Conservation (phyloP, 23 red algal genomes). For the Agarophyton chilense region DNA sequence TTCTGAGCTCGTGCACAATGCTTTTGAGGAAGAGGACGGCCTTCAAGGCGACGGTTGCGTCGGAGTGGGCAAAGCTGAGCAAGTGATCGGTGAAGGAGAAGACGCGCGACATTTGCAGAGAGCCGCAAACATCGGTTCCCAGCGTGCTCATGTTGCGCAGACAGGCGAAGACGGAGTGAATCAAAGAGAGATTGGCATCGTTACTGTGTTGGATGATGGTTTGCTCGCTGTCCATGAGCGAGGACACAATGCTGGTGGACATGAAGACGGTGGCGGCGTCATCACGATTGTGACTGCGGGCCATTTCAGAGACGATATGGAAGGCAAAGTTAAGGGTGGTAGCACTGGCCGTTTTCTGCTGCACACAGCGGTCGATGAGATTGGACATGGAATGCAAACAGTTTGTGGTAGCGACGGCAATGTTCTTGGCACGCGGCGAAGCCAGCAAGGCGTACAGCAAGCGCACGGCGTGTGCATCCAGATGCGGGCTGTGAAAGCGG, state of each 20-base stretch:
- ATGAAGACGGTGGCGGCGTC: conserved; percentile 40
- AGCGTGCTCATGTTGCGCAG: conserved; percentile 31
- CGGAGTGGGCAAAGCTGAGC: neutral
- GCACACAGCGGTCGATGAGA: conserved; percentile 36
- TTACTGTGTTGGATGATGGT: neutral
- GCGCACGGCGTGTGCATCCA: conserved; percentile 12
- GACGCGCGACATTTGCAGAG: conserved; percentile 46
- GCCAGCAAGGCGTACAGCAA: conserved; percentile 13
- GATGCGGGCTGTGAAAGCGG: neutral
- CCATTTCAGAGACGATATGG: conserved; percentile 36
- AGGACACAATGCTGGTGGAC: conserved; percentile 27
- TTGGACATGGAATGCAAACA: neutral
- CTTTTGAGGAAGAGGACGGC: conserved; percentile 28
- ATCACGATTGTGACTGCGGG: neutral
- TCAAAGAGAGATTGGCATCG: neutral
- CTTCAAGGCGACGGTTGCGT: conserved; percentile 12
- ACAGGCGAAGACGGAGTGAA: conserved; percentile 17
- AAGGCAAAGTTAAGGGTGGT: neutral
- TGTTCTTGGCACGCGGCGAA: neutral
- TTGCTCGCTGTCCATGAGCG: conserved; percentile 12
- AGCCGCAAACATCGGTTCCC: conserved; percentile 52
- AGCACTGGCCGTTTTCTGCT: neutral
- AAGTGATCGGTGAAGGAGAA: conserved; percentile 12
- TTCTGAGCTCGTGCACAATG: conserved; percentile 19
- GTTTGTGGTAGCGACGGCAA: neutral